A percentile compares a stretch with the other conserved stretches of the same genome.
These are phyloP conservation scores for Chytridium lagenaria DNA, from an alignment of 371 early-diverging fungal genomes.

Conservation along the genomic window DNA sequence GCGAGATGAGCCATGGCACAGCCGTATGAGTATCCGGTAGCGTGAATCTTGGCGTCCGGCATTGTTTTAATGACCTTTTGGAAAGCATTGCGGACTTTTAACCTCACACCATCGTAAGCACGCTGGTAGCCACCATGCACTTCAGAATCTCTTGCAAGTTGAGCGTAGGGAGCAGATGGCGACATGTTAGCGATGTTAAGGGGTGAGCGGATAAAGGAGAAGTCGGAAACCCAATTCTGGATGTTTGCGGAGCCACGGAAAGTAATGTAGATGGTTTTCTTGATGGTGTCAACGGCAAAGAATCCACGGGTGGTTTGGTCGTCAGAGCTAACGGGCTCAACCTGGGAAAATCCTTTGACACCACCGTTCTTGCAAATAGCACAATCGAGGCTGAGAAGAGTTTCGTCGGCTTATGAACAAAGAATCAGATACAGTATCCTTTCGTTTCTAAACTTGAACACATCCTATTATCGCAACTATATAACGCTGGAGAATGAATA, in stretches of 20 bases:
- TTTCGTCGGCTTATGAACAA: not conserved
- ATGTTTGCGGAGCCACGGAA: constrained; percentile 3
- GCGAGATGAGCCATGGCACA: not conserved
- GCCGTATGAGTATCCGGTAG: constrained; percentile 9
- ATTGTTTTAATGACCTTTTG: not conserved
- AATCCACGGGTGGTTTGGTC: not conserved
- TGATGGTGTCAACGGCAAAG: not conserved
- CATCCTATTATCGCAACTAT: no score
- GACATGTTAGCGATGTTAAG: not conserved
- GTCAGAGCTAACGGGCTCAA: not conserved
- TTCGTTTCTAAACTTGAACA: not conserved
- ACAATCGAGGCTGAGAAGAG: not conserved
- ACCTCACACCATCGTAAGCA: not conserved
- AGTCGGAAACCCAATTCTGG: not conserved
- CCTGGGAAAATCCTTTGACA: not conserved
- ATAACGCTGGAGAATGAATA: not conserved
- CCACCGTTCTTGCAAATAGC: not conserved
- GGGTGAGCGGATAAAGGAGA: not conserved
- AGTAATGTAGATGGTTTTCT: not conserved
- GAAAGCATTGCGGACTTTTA: not conserved
- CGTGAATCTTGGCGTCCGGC: not conserved
- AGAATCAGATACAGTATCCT: not conserved
- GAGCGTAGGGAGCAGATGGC: not conserved
- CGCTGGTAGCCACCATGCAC: not conserved
- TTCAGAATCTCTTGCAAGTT: not conserved